Evolutionary conservation across 176 grass and related monocot species (phyloP).

Genomic region (Coix lacrymajobi): DNA sequence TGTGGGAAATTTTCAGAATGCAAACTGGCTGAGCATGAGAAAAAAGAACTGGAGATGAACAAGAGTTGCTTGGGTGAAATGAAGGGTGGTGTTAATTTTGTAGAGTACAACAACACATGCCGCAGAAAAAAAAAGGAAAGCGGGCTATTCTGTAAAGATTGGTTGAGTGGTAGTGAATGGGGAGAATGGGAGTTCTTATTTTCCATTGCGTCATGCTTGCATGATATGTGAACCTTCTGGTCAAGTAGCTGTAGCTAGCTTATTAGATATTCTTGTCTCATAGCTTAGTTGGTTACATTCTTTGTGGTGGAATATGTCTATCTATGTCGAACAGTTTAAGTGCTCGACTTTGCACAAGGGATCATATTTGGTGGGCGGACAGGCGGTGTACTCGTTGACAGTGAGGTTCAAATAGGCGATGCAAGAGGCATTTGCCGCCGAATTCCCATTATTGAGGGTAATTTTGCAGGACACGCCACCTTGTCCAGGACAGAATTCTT

Average conservation of each 20-base stretch:
- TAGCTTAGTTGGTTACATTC: not conserved
- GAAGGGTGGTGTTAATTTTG: not conserved
- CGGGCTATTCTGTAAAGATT: not conserved
- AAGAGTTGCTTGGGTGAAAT: not conserved
- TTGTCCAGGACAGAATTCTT: not conserved
- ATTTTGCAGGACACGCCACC: not conserved
- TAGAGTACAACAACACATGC: not conserved
- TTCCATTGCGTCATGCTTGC: not conserved
- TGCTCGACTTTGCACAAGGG: not conserved
- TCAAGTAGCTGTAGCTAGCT: not conserved
- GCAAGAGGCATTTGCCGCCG: not conserved
- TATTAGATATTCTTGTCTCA: not conserved
- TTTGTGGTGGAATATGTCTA: not conserved
- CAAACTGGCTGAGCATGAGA: not conserved
- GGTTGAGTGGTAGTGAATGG: not conserved
- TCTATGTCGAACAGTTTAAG: not conserved
- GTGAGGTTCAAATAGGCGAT: not conserved
- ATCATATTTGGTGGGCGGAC: not conserved
- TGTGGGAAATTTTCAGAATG: not conserved
- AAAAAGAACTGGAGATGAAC: not conserved
- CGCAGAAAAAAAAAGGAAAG: not conserved
- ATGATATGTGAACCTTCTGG: not conserved
- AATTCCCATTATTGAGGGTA: not conserved
- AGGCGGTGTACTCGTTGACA: not conserved
- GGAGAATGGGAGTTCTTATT: not conserved